These are phyloP conservation scores for Pleurotus salmoneostramineus DNA, from an alignment of 768 basidiomycete genomes.

Conservation along the genomic window DNA sequence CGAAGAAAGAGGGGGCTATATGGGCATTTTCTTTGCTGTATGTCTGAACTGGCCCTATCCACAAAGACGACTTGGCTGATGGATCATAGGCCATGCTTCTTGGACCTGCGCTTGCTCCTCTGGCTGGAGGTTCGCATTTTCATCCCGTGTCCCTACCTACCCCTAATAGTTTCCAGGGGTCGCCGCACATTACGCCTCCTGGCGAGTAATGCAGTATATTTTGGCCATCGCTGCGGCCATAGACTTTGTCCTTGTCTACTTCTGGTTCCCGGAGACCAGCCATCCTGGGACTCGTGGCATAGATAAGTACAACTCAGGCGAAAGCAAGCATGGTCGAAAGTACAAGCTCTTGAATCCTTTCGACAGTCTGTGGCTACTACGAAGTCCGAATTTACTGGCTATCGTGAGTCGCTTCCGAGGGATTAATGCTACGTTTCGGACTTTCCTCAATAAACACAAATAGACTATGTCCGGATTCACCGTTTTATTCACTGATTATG, in stretches of 20 bases:
- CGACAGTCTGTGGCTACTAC: conserved; percentile 41
- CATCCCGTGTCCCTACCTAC: background rate
- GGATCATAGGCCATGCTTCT: conserved; percentile 43
- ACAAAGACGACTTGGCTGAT: background rate
- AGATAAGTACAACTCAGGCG: conserved; percentile 33
- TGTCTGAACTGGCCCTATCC: conserved; percentile 9
- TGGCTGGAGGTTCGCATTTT: conserved; percentile 41
- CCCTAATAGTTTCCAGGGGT: conserved; percentile 27
- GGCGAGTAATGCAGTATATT: conserved; percentile 54
- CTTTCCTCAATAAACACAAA: too few species aligned
- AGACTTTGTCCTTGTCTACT: conserved; percentile 32
- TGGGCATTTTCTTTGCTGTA: conserved; percentile 58
- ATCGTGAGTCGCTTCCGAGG: conserved; percentile 35
- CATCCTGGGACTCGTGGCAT: conserved; percentile 56
- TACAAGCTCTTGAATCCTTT: conserved; percentile 60
- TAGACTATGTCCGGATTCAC: conserved; percentile 27
- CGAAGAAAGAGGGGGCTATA: conserved; percentile 56
- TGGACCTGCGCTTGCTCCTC: conserved; percentile 59
- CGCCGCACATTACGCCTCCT: conserved; percentile 57
- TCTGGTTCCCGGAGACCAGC: conserved; percentile 64
- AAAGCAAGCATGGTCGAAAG: conserved; percentile 10
- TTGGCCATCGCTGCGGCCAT: conserved; percentile 38
- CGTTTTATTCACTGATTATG: conserved; percentile 33
- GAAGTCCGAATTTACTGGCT: conserved; percentile 55
- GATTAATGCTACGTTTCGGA: background rate